These are phyloP conservation scores for Solanum virginianum DNA, from an alignment of 257 asterid species.

Conservation along the genomic window DNA sequence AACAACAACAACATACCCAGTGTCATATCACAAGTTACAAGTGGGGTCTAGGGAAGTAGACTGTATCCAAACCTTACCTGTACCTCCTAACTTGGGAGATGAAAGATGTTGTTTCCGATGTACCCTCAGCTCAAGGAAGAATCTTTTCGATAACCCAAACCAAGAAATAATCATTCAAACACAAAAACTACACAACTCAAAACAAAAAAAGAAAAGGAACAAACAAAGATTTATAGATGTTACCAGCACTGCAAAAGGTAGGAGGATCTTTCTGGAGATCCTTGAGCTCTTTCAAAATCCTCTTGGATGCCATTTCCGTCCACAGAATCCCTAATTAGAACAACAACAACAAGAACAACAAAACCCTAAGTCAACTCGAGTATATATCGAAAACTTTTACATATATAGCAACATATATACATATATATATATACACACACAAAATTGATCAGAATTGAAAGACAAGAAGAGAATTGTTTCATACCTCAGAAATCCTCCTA, in stretches of 20 bases:
- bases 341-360: neutral
- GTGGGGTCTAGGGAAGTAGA: neutral
- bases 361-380: slow-evolving; percentile 6
- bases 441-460: neutral
- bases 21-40: neutral
- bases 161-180: neutral
- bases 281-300: slow-evolving; percentile 27
- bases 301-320: slow-evolving; percentile 18
- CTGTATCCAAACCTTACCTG: neutral
- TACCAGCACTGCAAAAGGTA: slow-evolving; percentile 29
- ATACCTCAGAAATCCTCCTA: slow-evolving; percentile 6
- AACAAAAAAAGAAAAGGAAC: neutral
- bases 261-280: slow-evolving; percentile 33
- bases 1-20: neutral
- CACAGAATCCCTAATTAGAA: neutral
- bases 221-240: neutral
- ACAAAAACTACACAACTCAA: neutral
- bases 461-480: neutral
- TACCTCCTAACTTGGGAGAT: neutral
- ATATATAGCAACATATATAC: neutral
- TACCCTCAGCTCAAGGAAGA: neutral
- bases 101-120: neutral
- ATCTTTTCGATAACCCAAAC: neutral
- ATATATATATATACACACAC: neutral
- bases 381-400: neutral